Evolutionary conservation across 2,329 filamentous ascomycete species (phyloP), one percentile per base, ranked within the genome.

Genomic region (Cladosporium sp.): DNA sequence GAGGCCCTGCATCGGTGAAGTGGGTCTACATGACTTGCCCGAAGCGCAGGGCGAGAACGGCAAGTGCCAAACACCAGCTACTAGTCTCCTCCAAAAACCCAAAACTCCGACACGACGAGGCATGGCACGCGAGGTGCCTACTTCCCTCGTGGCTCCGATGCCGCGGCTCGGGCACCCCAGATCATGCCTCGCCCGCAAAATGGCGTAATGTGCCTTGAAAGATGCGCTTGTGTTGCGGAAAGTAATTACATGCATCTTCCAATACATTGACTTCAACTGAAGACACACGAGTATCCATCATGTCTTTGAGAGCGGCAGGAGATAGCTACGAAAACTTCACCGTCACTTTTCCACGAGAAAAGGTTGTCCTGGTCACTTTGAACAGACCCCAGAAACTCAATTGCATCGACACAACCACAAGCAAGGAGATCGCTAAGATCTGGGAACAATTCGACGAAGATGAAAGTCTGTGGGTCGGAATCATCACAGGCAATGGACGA

Each of bases 391-490:
- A 42, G 24, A 59, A 62, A 28, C 56, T 64, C 37, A 64, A 64
- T 36, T 64, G 62, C 55, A 64, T 57, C 36, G 53, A 59, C 24
- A 53, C 44, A 2, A 54, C 55, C n/a, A 71, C 75, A 1, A 76
- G 78, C 65, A 75, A 70, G 62, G 80, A 81, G 60, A 74, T 79
- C 63, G 74, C 77, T 25, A 63, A 69, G 6, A 68, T 83, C 0
- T 81, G 79, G 65, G 74, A 75, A 42, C 81, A 79, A 79, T 80
- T 80, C 61, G 80, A 83, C 63, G 68, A 59, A 19, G 67, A 68
- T 58, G 61, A 63, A 15, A 50, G 17, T 8, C 57, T 70, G 22
- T 66, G 24, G 40, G 59, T 62, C 4, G 67, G 63, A n/a, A 64
- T 79, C 49, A 67, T 80, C 36, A 83, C 80, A 0, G 81, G 81